Conservation (phyloP, 1,284 basidiomycete genomes). For the Cryptococcus wingfieldii region DNA sequence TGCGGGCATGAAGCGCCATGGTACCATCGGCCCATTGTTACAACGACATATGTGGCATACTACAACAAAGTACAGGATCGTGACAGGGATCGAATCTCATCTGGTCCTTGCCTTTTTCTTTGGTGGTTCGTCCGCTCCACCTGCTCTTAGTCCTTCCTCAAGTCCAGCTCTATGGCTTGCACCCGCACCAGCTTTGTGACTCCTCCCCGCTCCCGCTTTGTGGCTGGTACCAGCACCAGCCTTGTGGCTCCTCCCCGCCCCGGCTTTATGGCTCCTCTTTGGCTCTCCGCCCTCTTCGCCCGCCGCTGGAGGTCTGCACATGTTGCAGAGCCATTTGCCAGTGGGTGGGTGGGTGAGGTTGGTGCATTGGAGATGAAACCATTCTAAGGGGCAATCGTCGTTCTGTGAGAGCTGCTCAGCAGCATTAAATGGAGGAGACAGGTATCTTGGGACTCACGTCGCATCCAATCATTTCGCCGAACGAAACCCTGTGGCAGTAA, state of each 20-base stretch:
- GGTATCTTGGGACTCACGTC: slow-evolving; percentile 29
- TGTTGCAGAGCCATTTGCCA: slow-evolving; percentile 42
- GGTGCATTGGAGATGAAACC: slow-evolving; percentile 48
- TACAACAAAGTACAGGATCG: too few relatives aligned
- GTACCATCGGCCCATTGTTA: too few relatives aligned
- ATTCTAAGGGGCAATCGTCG: slow-evolving; percentile 53
- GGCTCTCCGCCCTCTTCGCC: slow-evolving; percentile 7
- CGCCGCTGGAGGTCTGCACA: slow-evolving; percentile 26
- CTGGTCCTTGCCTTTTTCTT: too few relatives aligned
- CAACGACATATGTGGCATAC: too few relatives aligned
- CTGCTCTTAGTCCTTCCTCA: neutral
- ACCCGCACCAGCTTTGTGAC: too few relatives aligned
- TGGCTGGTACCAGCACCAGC: neutral
- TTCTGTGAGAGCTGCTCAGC: slow-evolving; percentile 37
- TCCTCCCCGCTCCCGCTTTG: neutral
- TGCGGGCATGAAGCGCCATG: too few relatives aligned
- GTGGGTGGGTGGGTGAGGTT: slow-evolving; percentile 36
- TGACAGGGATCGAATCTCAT: too few relatives aligned
- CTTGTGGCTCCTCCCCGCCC: neutral
- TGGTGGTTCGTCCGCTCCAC: too few relatives aligned
- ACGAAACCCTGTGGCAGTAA: slow-evolving; percentile 52
- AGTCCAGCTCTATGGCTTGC: neutral
- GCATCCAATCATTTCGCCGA: slow-evolving; percentile 50
- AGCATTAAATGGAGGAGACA: neutral
- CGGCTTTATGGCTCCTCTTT: neutral